A percentile compares a stretch with the other conserved stretches of the same genome.
Evolutionary conservation across 331 rosid genomes (phyloP).

Genomic region (Pyracantha coccinea): DNA sequence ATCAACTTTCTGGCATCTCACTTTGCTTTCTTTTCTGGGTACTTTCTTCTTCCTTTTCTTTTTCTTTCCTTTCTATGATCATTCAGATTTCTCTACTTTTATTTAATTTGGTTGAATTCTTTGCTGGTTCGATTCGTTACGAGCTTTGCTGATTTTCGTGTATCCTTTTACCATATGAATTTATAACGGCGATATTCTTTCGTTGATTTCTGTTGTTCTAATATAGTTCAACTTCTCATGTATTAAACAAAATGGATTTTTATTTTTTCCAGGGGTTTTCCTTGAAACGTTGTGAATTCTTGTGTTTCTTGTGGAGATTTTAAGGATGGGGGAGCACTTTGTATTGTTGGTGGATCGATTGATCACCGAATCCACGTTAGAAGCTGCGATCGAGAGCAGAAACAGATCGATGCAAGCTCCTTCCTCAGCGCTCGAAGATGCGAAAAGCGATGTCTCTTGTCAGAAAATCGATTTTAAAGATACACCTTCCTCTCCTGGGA

Average conservation of each 20-base stretch:
- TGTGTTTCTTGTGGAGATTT: constrained; percentile 6
- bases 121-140: too few relatives aligned
- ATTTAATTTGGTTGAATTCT: too few relatives aligned
- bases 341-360: constrained; percentile 83
- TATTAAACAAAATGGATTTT: background rate
- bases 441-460: constrained; percentile 25
- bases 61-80: background rate
- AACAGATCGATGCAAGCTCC: constrained; percentile 51
- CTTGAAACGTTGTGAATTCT: constrained; percentile 1
- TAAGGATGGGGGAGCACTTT: constrained; percentile 87
- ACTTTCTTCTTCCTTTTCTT: constrained; percentile 7
- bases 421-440: constrained; percentile 34
- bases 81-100: constrained; percentile 1
- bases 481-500: constrained; percentile 22
- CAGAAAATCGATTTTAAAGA: constrained; percentile 30
- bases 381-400: constrained; percentile 79
- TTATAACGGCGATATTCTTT: too few relatives aligned
- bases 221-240: background rate
- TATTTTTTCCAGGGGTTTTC: constrained; percentile 1
- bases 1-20: constrained; percentile 22
- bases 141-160: too few relatives aligned
- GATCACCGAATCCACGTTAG: constrained; percentile 84
- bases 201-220: background rate
- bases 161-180: too few relatives aligned
- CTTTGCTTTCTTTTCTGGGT: constrained; percentile 26